Conservation (phyloP, 192 early-diverging fungal genomes). For the Gigaspora rosea region DNA sequence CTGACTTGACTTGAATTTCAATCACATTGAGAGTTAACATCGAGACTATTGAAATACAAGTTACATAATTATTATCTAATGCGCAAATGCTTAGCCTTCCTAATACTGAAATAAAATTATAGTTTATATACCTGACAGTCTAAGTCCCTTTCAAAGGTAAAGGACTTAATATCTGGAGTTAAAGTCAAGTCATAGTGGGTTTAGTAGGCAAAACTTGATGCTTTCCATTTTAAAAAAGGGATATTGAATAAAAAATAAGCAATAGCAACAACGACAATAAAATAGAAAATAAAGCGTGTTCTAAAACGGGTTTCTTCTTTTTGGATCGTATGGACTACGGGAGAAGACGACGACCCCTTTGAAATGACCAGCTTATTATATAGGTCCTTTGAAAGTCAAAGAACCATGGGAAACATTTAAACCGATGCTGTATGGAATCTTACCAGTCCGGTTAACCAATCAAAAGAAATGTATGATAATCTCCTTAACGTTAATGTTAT, state of each 20-base stretch:
- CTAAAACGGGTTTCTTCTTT: not conserved
- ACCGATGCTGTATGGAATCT: too few relatives aligned
- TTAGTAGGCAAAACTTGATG: conserved; percentile 84
- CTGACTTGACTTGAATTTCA: conserved; percentile 66
- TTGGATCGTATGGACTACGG: not conserved
- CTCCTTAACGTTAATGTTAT: too few relatives aligned
- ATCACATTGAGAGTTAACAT: conserved; percentile 67
- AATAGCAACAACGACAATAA: not conserved
- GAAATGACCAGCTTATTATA: too few relatives aligned
- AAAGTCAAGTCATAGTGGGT: conserved; percentile 80
- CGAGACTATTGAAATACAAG: conserved; percentile 46
- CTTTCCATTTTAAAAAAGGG: conserved; percentile 19
- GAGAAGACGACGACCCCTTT: too few relatives aligned
- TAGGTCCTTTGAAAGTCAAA: too few relatives aligned
- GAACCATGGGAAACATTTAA: too few relatives aligned
- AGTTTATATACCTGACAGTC: not conserved
- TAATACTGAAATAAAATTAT: not conserved
- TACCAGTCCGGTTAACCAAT: too few relatives aligned
- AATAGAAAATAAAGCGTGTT: conserved; percentile 7
- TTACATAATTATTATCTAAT: not conserved
- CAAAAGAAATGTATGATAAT: too few relatives aligned
- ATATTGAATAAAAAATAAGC: not conserved
- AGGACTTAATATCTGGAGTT: conserved; percentile 78
- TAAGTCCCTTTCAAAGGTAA: conserved; percentile 71
- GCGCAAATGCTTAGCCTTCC: not conserved